Conservation (phyloP, 139 green algal genomes). For the Chlorella sp. region DNA sequence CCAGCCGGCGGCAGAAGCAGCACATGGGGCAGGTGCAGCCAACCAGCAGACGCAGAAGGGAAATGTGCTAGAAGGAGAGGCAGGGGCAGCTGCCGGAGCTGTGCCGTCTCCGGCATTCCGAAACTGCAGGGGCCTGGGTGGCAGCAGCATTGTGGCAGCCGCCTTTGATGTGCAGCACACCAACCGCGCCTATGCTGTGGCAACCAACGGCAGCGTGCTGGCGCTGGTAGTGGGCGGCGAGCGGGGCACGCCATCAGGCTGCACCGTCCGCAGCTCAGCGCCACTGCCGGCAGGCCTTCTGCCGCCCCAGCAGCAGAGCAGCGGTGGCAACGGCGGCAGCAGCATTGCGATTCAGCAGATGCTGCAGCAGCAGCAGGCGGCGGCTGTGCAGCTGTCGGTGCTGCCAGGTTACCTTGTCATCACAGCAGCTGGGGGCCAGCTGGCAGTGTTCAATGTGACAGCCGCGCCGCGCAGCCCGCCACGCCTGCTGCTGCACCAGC, state of each 20-base stretch:
- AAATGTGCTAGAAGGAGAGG: background rate
- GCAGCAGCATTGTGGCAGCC: conserved; percentile 42
- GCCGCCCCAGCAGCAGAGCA: background rate
- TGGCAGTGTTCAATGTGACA: conserved; percentile 34
- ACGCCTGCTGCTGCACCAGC: conserved; percentile 5
- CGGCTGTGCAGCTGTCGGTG: background rate
- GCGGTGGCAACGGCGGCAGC: background rate
- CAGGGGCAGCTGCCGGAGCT: background rate
- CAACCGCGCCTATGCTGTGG: conserved; percentile 44
- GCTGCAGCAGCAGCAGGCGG: background rate
- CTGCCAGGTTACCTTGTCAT: conserved; percentile 29
- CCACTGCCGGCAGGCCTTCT: background rate
- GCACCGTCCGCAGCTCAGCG: background rate
- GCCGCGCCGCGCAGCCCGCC: background rate
- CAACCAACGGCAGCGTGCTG: conserved; percentile 32
- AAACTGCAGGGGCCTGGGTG: conserved; percentile 35
- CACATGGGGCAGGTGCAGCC: background rate
- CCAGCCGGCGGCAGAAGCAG: background rate
- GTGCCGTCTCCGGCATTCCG: background rate
- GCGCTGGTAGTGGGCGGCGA: conserved; percentile 32
- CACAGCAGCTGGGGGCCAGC: background rate
- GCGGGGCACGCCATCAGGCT: background rate
- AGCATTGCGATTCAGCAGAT: background rate
- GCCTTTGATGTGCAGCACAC: conserved; percentile 45
- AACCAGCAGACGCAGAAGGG: background rate